Evolutionary conservation across 1,284 basidiomycete genomes (phyloP).

Genomic region (Hemileia vastatrix): DNA sequence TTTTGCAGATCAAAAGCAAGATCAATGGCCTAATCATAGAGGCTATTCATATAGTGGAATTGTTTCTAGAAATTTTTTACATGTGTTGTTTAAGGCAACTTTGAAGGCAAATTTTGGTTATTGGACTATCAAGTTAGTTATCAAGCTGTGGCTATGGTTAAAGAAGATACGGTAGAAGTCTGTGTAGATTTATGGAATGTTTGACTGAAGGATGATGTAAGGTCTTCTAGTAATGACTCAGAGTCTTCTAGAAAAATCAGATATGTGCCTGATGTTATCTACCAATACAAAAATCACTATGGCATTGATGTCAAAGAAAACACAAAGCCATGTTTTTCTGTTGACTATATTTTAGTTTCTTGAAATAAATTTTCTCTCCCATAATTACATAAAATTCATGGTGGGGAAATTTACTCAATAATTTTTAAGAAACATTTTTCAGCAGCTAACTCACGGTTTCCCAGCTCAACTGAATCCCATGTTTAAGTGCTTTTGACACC

Average conservation of each 20-base stretch:
- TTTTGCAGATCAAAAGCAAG: constrained; percentile 80
- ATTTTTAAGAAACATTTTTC: constrained; percentile 10
- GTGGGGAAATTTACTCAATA: too few relatives aligned
- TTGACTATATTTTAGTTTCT: constrained; percentile 93
- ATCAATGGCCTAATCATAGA: constrained; percentile 63
- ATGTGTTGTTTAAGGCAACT: constrained; percentile 81
- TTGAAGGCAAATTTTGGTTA: constrained; percentile 81
- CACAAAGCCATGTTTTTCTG: constrained; percentile 95
- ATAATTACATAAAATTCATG: neutral
- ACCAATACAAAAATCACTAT: constrained; percentile 98
- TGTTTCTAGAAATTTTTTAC: constrained; percentile 90
- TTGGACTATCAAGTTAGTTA: constrained; percentile 83
- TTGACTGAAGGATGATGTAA: constrained; percentile 46
- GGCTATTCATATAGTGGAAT: constrained; percentile 71
- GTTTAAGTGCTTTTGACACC: too few relatives aligned
- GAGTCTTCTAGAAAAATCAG: constrained; percentile 66
- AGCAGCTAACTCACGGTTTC: constrained; percentile 90
- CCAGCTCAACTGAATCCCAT: too few relatives aligned
- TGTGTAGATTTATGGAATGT: constrained; percentile 75
- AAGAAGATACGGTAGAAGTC: constrained; percentile 95
- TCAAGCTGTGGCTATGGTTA: constrained; percentile 92
- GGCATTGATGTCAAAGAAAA: constrained; percentile 95
- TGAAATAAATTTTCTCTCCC: constrained; percentile 50
- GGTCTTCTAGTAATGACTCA: too few relatives aligned
- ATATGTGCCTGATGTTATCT: constrained; percentile 98